Evolutionary conservation across 2,329 filamentous ascomycete genomes (phyloP), one percentile per base, ranked within the genome.

Genomic region (Phoma sp.): DNA sequence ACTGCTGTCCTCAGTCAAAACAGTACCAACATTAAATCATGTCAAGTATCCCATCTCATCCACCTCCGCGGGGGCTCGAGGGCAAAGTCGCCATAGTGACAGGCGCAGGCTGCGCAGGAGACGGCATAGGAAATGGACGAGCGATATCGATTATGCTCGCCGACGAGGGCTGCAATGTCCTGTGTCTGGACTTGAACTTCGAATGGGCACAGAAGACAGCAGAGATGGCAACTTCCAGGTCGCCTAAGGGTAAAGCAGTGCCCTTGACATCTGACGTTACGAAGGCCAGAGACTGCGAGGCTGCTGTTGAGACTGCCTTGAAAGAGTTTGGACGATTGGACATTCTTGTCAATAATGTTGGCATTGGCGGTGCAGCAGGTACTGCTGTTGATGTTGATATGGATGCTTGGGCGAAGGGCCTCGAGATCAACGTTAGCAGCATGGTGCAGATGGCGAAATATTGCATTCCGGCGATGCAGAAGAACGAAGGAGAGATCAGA

Each of bases 391-490:
- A 85, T 0, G 82, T 88, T 0, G 83, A 88, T 61, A 81, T 86
- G 77, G 78, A 69, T 0, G 75, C 78, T 9, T 89, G 84, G 84
- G 76, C 80, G 0, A 78, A 77, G 45, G 79, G 81, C 0, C 77
- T 89, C 49, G 79, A 86, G 39, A 74, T 88, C 41, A 89, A 89
- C 62, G 83, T 89, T 4, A 80, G 79, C 4, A 86, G 82, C 61
- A 89, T 89, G 86, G 81, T 88, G 27, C 75, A 82, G 49, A 88
- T 89, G 84, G 76, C 77, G 14, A 86, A 87, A 62, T 82, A 83
- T 60, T 80, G 80, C 0, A 81, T 89, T 27, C 86, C 86, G 0
- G 80, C 75, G 3, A 89, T 89, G 86, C 58, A 60, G 23, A 77
- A 76, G 50, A 86, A 87, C 49, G 76, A 80, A 32, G 64, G 52